Conservation (phyloP, 345 rosid species). For the Geranium brycei region DNA sequence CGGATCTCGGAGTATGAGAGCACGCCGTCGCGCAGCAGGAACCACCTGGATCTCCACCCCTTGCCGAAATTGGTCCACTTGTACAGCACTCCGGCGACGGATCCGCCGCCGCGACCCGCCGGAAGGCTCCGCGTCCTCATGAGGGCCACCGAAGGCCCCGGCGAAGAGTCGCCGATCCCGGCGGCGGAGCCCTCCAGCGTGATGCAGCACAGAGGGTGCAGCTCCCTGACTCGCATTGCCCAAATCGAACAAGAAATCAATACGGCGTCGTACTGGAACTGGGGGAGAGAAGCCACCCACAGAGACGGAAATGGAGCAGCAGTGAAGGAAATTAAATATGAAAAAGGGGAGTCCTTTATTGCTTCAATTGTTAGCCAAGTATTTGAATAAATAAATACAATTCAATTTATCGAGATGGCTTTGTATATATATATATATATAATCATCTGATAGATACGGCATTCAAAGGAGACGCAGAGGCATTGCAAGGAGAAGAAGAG, state of each 20-base stretch:
- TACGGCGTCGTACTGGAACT: no score
- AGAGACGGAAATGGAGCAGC: not conserved
- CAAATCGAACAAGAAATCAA: not conserved
- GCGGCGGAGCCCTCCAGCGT: slow-evolving; percentile 54
- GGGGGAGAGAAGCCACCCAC: not conserved
- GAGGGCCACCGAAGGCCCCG: slow-evolving; percentile 35
- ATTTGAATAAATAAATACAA: not conserved
- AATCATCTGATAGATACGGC: no score
- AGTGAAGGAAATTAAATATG: not conserved
- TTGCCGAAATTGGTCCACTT: slow-evolving; percentile 99
- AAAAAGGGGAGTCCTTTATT: not conserved
- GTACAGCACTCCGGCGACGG: slow-evolving; percentile 70
- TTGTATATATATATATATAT: no score
- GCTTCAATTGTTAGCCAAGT: not conserved
- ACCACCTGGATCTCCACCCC: slow-evolving; percentile 99
- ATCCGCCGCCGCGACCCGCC: slow-evolving; percentile 30
- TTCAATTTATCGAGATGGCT: not conserved
- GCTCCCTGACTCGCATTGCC: slow-evolving; percentile 77
- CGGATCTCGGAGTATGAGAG: slow-evolving; percentile 76
- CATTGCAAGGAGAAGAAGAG: not conserved
- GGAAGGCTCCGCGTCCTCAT: slow-evolving; percentile 59
- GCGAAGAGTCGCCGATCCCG: slow-evolving; percentile 36
- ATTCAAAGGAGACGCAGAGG: not conserved
- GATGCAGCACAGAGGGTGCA: slow-evolving; percentile 92
- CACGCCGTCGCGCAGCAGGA: slow-evolving; percentile 61